phyloP scores from a whole-genome alignment of 73 alveolate species.

The Paramecium tetraurelia region DNA sequence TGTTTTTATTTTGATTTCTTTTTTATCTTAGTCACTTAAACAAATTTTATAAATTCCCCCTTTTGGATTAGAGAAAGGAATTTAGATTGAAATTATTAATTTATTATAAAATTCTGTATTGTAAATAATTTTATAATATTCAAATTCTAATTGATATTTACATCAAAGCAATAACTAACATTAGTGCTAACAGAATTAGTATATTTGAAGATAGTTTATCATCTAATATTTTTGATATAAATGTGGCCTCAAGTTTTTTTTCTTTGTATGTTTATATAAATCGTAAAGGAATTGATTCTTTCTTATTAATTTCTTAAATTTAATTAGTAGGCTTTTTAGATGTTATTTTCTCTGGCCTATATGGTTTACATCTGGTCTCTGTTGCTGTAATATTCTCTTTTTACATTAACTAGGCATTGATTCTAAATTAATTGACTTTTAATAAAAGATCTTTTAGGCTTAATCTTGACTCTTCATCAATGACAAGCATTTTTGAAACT shows the following conservation, averaged over 20 bases:
- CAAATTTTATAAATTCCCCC: too few relatives aligned
- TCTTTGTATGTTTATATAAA: neutral
- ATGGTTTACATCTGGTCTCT: neutral
- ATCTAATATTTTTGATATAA: neutral
- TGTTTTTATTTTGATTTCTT: too few relatives aligned
- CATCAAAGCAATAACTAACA: neutral
- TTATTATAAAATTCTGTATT: neutral
- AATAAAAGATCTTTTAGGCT: slow-evolving; percentile 20
- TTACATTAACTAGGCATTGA: neutral
- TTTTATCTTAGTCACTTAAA: neutral
- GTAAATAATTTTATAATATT: neutral
- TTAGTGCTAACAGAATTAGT: neutral
- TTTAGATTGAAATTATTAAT: too few relatives aligned
- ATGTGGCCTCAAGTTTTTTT: neutral
- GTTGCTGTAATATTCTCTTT: neutral
- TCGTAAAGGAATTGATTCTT: neutral
- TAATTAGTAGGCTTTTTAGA: neutral
- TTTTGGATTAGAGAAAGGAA: too few relatives aligned
- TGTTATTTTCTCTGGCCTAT: neutral
- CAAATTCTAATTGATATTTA: neutral
- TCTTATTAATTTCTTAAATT: neutral
- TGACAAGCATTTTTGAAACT: slow-evolving; percentile 36
- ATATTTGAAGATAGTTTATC: neutral
- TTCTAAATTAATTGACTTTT: neutral
- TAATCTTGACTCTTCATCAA: slow-evolving; percentile 47